Base-by-base conservation (phyloP, 148 eudicot species). In the Rhododendron simsii region DNA sequence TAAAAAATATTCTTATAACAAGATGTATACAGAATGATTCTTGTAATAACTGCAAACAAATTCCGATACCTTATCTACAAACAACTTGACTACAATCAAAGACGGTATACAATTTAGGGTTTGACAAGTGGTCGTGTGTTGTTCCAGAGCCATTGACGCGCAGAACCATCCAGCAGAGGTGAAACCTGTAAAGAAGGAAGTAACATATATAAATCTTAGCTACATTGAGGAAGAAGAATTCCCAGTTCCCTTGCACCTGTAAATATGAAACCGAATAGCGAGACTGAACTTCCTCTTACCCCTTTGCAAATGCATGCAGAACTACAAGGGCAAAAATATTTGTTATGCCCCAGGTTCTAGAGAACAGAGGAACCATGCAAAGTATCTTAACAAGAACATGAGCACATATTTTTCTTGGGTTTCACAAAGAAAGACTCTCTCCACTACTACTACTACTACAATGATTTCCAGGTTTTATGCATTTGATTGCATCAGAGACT, bases 71-170 rank as follows among this genome's bases (percentile, higher is more conserved):
- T 33, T 69, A 84, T 50, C 55, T 15, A 84, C 51, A 76, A 76
- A 84, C 45, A 76, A 53, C 45, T 63, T 73, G 65, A 69, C 37
- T 74, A 37, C 3, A 11, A 55, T 55, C 21, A n/a, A 37, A 16
- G 23, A 51, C 7, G 3, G 3, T 11, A 77, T 3, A 18, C 51
- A n/a, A 81, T 76, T 84, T 85, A 92, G 7, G 86, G 91, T 85
- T 89, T 92, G 16, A 81, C 87, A 73, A 97, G 86, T 5, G 95
- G 95, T 69, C 94, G 91, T 9, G 99, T 97, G 88, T 93, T 97
- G 84, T 93, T 91, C 98, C 95, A 91, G 4, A 97, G 96, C 99
- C 99, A 97, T 59, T 97, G 88, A 9, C 90, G 91, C 1, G 95
- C 93, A 63, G 93, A 87, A 84, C 96, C 98, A 86, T 91, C 93